Evolutionary conservation across 306 rosid genomes (phyloP).

Genomic region (Quillaja saponaria): DNA sequence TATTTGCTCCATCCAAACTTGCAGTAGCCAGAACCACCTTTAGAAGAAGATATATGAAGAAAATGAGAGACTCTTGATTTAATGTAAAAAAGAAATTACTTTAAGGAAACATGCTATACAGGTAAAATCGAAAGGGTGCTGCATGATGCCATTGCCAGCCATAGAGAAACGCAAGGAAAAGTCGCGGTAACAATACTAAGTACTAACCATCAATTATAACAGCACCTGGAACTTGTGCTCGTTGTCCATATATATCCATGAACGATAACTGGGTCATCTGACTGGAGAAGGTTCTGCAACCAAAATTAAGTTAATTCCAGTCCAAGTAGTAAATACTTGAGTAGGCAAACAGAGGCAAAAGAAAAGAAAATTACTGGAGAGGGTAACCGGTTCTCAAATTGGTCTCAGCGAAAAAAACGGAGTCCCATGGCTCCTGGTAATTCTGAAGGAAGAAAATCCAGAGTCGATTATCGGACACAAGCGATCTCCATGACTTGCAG

Average conservation of each 20-base stretch:
- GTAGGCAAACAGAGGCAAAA: background rate
- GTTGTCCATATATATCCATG: constrained; percentile 60
- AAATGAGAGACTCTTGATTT: background rate
- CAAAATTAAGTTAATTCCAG: background rate
- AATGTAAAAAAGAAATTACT: too few species aligned
- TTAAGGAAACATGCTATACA: too few species aligned
- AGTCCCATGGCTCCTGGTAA: constrained; percentile 48
- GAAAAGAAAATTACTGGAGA: constrained; percentile 40
- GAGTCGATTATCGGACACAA: constrained; percentile 48
- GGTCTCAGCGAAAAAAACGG: constrained; percentile 62
- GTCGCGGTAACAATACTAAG: background rate
- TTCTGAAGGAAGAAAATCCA: constrained; percentile 66
- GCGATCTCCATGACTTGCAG: constrained; percentile 49
- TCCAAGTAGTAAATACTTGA: background rate
- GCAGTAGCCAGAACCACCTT: constrained; percentile 98
- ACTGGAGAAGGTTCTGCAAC: constrained; percentile 47
- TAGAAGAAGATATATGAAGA: constrained; percentile 17
- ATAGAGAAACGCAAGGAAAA: background rate
- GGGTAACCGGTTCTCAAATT: constrained; percentile 54
- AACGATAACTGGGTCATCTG: constrained; percentile 51
- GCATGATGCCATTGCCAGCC: background rate
- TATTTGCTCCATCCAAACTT: constrained; percentile 89
- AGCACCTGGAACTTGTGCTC: constrained; percentile 67
- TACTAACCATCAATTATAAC: constrained; percentile 78
- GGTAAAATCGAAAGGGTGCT: too few species aligned